A percentile compares a stretch with the other conserved stretches of the same genome.
Evolutionary conservation across 2,329 filamentous ascomycete species (phyloP).

Genomic region (Clonostachys chloroleuca): DNA sequence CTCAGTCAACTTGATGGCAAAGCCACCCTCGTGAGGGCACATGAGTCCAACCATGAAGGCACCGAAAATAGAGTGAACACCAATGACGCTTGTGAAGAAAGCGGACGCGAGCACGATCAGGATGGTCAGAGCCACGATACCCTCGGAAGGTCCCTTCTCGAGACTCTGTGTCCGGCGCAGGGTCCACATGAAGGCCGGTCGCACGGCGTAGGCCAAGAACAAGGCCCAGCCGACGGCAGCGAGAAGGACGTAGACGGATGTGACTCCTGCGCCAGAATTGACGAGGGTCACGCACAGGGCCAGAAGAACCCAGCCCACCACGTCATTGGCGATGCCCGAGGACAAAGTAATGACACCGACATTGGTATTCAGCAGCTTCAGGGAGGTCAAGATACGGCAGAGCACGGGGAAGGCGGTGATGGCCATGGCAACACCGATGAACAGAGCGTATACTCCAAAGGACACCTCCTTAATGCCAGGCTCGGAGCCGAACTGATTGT

Average conservation of each 20-base stretch:
- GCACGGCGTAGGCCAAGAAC: slow-evolving; percentile 68
- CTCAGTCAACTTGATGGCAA: slow-evolving; percentile 86
- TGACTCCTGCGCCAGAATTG: slow-evolving; percentile 78
- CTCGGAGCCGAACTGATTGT: slow-evolving; percentile 61
- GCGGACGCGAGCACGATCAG: slow-evolving; percentile 73
- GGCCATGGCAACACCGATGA: slow-evolving; percentile 88
- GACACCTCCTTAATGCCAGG: slow-evolving; percentile 29
- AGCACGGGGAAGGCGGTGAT: slow-evolving; percentile 89
- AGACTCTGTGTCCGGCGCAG: slow-evolving; percentile 71
- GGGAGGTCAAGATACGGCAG: slow-evolving; percentile 86
- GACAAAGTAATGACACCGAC: slow-evolving; percentile 88
- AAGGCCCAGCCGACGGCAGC: slow-evolving; percentile 70
- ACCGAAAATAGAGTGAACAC: slow-evolving; percentile 91
- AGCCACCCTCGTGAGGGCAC: slow-evolving; percentile 83
- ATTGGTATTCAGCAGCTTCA: slow-evolving; percentile 77
- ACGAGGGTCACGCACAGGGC: slow-evolving; percentile 91
- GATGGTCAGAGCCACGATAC: slow-evolving; percentile 77
- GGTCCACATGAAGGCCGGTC: slow-evolving; percentile 70
- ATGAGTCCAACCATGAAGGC: slow-evolving; percentile 87
- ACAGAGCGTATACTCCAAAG: slow-evolving; percentile 57
- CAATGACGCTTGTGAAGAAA: slow-evolving; percentile 87
- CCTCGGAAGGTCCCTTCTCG: slow-evolving; percentile 83
- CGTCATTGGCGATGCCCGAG: slow-evolving; percentile 90
- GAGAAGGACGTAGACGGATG: slow-evolving; percentile 81
- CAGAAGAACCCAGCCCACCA: slow-evolving; percentile 72